Conservation (phyloP, 306 rosid species). For the Cicer bijugum region DNA sequence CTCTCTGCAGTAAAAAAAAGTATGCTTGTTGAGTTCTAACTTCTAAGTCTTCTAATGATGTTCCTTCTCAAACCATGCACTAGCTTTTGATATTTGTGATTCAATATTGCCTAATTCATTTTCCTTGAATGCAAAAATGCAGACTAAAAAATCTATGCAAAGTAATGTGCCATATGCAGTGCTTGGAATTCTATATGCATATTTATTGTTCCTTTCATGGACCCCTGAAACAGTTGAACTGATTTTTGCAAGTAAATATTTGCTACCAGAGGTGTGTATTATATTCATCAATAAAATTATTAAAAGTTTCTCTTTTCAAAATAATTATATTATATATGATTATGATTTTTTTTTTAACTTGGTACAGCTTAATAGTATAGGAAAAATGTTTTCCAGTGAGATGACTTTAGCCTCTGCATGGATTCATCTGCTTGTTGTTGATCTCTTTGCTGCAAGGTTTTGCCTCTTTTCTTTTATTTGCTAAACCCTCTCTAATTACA, state of each 20-base stretch:
- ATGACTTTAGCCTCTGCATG: conserved; percentile 91
- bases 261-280: conserved; percentile 78
- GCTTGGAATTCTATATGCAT: conserved; percentile 83
- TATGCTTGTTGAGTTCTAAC: conserved; percentile 11
- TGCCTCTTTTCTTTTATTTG: conserved; percentile 14
- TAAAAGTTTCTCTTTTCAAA: conserved; percentile 9
- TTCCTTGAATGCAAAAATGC: conserved; percentile 49
- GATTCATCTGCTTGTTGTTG: conserved; percentile 84
- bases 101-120: conserved; percentile 33
- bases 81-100: too few relatives aligned
- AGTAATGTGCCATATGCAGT: conserved; percentile 67
- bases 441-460: conserved; percentile 92
- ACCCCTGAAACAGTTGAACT: conserved; percentile 72
- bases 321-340: conserved; percentile 3
- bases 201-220: conserved; percentile 82
- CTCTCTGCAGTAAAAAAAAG: background rate
- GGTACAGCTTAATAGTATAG: conserved; percentile 71
- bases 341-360: conserved; percentile 1
- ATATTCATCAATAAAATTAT: conserved; percentile 2
- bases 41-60: conserved; percentile 22
- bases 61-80: background rate
- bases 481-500: too few relatives aligned
- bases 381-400: conserved; percentile 82
- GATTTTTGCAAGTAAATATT: conserved; percentile 78
- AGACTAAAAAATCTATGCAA: conserved; percentile 71